Conservation (phyloP, 2,329 filamentous ascomycete genomes). For the Claviceps humidiphila region DNA sequence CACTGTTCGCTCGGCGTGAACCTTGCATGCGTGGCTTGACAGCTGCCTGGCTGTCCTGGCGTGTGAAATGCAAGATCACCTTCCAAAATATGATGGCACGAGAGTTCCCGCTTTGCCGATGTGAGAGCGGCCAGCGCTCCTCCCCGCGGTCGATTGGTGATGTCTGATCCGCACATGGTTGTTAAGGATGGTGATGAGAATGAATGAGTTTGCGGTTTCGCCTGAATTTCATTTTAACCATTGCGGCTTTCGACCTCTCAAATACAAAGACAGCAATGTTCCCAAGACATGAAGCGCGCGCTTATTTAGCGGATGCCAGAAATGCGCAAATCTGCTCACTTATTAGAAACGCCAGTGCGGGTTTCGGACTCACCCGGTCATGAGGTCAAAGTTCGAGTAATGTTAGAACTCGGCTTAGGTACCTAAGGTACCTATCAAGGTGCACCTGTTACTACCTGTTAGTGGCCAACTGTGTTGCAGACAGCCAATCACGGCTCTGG, state of each 20-base stretch:
- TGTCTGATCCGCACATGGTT: constrained; percentile 33
- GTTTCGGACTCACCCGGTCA: too few relatives aligned
- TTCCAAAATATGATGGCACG: constrained; percentile 6
- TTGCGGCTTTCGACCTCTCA: not conserved
- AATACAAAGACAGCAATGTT: not conserved
- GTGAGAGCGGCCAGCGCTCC: constrained; percentile 33
- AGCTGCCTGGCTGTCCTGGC: constrained; percentile 22
- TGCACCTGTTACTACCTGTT: too few relatives aligned
- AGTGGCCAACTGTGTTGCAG: not conserved
- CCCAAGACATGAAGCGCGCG: not conserved
- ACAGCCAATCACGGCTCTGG: constrained; percentile 17
- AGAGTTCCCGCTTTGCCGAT: constrained; percentile 10
- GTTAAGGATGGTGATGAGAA: not conserved
- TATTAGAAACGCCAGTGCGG: too few relatives aligned
- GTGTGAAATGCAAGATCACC: constrained; percentile 33
- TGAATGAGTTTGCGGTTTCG: not conserved
- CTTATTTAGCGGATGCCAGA: not conserved
- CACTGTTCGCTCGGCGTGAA: constrained; percentile 20
- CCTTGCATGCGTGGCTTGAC: constrained; percentile 28
- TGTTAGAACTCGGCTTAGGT: not conserved
- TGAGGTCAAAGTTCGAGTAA: not conserved
- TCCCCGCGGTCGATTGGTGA: constrained; percentile 26
- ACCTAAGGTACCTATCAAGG: not conserved
- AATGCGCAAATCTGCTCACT: constrained; percentile 4
- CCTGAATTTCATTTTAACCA: not conserved